These are phyloP conservation scores for Aspergillus panamensis DNA, from an alignment of 495 filamentous ascomycete species.

Conservation along the genomic window DNA sequence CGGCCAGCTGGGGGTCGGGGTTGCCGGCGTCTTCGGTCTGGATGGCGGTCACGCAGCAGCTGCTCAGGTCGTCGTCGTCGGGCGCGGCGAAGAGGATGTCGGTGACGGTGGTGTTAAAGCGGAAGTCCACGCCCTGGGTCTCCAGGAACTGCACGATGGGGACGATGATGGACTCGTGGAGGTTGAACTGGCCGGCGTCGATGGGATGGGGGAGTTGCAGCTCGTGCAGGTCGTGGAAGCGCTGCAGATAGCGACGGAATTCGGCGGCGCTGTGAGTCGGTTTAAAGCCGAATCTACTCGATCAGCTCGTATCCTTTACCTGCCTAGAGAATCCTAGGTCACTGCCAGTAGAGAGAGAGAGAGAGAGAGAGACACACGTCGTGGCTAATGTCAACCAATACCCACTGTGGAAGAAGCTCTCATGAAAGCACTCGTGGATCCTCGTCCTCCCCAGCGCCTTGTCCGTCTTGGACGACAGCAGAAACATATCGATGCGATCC, in stretches of 20 bases:
- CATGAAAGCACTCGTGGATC: slow-evolving; percentile 35
- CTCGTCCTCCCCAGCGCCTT: slow-evolving; percentile 30
- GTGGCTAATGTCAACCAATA: slow-evolving; percentile 41
- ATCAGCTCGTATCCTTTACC: too few relatives aligned
- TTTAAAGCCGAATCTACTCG: slow-evolving; percentile 39
- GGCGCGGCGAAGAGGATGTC: slow-evolving; percentile 23
- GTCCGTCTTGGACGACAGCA: slow-evolving; percentile 30
- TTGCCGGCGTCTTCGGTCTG: slow-evolving; percentile 12
- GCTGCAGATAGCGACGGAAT: slow-evolving; percentile 28
- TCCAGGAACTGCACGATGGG: slow-evolving; percentile 40
- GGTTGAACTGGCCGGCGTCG: slow-evolving; percentile 35
- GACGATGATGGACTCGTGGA: slow-evolving; percentile 38
- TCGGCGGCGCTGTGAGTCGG: slow-evolving; percentile 41
- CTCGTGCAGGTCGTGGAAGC: slow-evolving; percentile 26
- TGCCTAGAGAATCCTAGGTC: too few relatives aligned
- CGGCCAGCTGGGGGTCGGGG: slow-evolving; percentile 5
- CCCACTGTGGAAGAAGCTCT: slow-evolving; percentile 38
- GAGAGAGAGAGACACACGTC: slow-evolving; percentile 22
- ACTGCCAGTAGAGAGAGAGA: too few relatives aligned
- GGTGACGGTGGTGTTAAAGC: slow-evolving; percentile 31
- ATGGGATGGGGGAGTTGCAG: slow-evolving; percentile 28
- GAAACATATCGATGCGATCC: slow-evolving; percentile 33
- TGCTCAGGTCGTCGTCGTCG: too few relatives aligned
- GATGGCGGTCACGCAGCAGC: slow-evolving; percentile 7
- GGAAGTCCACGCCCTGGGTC: slow-evolving; percentile 42